A percentile compares a stretch with the other conserved stretches of the same genome.
Conservation (phyloP, 805 yeast genomes). For the Hanseniaspora vineae region DNA sequence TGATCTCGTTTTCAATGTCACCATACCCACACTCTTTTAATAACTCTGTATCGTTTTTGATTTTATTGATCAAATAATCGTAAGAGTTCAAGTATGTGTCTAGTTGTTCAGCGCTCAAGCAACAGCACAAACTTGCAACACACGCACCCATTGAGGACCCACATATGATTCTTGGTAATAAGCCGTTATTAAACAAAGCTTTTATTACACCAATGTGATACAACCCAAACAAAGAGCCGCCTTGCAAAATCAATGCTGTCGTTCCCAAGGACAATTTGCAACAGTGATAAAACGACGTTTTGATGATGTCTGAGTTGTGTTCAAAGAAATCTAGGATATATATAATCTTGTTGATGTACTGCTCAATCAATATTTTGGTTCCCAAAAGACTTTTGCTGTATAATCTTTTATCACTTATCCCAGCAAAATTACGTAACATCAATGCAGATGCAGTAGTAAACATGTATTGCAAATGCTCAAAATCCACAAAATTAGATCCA, state of each 20-base stretch:
- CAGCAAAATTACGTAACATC: slow-evolving; percentile 79
- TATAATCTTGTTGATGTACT: slow-evolving; percentile 46
- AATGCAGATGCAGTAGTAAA: slow-evolving; percentile 57
- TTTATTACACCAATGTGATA: slow-evolving; percentile 90
- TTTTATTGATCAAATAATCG: slow-evolving; percentile 24
- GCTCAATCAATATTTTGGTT: slow-evolving; percentile 75
- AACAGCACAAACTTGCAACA: slow-evolving; percentile 76
- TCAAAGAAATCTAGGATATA: slow-evolving; percentile 59
- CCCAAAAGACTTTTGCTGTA: slow-evolving; percentile 79
- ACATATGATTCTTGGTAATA: slow-evolving; percentile 74
- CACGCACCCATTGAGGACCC: slow-evolving; percentile 94
- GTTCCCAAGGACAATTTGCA: slow-evolving; percentile 76
- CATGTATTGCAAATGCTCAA: slow-evolving; percentile 44
- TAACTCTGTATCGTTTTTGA: slow-evolving; percentile 45
- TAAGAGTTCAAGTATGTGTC: slow-evolving; percentile 29
- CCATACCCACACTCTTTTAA: slow-evolving; percentile 37
- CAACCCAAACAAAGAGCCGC: slow-evolving; percentile 88
- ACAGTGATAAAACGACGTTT: slow-evolving; percentile 72
- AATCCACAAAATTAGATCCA: slow-evolving; percentile 26
- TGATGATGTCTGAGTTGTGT: slow-evolving; percentile 30
- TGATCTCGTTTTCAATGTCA: slow-evolving; percentile 23
- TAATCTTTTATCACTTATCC: slow-evolving; percentile 65
- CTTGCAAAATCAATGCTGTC: slow-evolving; percentile 83
- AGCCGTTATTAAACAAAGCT: slow-evolving; percentile 59
- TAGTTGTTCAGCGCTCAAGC: slow-evolving; percentile 55